Conservation (phyloP, 192 early-diverging fungal species). For the Backusella tuberculispora region DNA sequence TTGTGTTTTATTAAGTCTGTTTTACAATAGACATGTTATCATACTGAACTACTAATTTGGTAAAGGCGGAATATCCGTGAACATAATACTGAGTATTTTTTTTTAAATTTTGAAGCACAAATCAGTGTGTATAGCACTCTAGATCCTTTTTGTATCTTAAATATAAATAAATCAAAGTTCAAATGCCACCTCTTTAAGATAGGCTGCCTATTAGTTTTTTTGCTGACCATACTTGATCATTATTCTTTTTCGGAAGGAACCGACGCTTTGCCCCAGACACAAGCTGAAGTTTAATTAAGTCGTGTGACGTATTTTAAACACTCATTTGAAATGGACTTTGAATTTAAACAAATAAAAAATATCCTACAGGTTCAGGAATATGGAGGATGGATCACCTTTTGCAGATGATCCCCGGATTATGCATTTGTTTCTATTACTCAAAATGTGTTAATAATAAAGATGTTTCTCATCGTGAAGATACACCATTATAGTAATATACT, state of each 20-base stretch:
- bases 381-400: no score
- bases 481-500: no score
- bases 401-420: no score
- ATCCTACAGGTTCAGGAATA: no score
- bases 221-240: not conserved
- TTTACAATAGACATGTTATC: not conserved
- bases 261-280: not conserved
- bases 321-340: conserved; percentile 4
- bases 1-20: not conserved
- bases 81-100: not conserved
- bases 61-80: not conserved
- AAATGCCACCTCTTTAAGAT: not conserved
- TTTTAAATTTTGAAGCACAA: not conserved
- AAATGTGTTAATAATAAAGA: no score
- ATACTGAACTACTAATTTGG: not conserved
- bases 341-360: no score
- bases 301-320: not conserved
- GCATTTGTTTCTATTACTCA: no score
- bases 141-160: not conserved
- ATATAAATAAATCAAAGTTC: not conserved
- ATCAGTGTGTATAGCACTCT: not conserved
- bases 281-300: not conserved
- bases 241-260: conserved; percentile 5
- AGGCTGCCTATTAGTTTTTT: not conserved
- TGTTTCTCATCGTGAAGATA: no score